Evolutionary conservation across 805 yeast genomes (phyloP), one percentile per base, ranked within the genome.

Genomic region (Pichia manshurica): DNA sequence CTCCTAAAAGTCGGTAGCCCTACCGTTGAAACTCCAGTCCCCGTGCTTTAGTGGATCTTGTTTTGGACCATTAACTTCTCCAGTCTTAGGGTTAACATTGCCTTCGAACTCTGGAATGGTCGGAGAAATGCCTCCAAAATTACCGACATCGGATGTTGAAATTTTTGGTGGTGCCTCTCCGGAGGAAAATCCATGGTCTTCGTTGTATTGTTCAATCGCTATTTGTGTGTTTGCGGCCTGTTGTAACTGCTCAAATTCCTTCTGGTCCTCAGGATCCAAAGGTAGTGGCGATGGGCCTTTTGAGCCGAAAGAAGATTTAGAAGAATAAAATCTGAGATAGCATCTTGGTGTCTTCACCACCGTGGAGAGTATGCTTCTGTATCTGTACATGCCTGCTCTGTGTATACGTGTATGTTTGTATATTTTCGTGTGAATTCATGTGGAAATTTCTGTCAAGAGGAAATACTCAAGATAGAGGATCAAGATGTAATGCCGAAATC

Each of bases 51-150:
- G 73, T 0, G 99, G 99, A 61, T 93, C 97, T 65, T 93, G 98
- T 61, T 93, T 93, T 22, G 99, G 99, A 0, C 99, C 99, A 42
- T 96, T 96, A 20, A 84, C 73, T 67, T 93, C 99, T 3, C 99
- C 99, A 0, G 99, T 93, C 49, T 72, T 76, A 0, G 99, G 99
- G 62, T 93, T 93, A 16, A 75, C 80, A 52, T 89, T 90, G 1
- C 99, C 99, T 66, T 90, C 96, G 62, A 93, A 93, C 60, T 93
- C 99, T 2, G 96, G 96, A 46, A 89, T 82, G 3, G 89, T 82
- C 64, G 84, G 80, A 63, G 84, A 74, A 54, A 73, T 79, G 47
- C 79, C 86, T 1, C 84, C 81, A 56, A 82, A 77, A 4, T 72
- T 68, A 6, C 86, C 85, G 42, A 84, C 75, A 56, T 82, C 86